These are phyloP conservation scores for Albizia julibrissin DNA, from an alignment of 306 rosid genomes.

Conservation along the genomic window DNA sequence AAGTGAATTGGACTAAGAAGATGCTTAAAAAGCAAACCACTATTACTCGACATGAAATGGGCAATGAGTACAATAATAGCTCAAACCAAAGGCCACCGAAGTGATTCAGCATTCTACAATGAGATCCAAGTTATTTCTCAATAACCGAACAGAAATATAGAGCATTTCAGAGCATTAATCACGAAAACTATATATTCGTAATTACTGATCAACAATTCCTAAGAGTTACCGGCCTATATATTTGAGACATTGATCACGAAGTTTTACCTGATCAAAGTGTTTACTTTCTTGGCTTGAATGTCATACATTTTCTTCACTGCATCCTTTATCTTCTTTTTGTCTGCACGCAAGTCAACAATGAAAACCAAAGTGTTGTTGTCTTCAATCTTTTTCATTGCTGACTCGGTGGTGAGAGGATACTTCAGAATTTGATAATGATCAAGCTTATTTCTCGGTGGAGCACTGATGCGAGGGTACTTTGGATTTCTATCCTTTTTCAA, in stretches of 20 bases:
- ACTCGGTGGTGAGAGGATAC: constrained; percentile 84
- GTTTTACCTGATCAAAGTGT: constrained; percentile 78
- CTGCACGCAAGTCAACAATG: constrained; percentile 82
- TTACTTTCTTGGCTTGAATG: constrained; percentile 85
- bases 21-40: constrained; percentile 19
- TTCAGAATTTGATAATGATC: constrained; percentile 80
- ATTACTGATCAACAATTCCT: background rate
- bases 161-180: background rate
- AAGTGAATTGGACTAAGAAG: background rate
- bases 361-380: constrained; percentile 92
- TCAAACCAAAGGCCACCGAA: background rate
- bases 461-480: constrained; percentile 82
- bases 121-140: background rate
- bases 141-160: background rate
- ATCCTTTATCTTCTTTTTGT: constrained; percentile 87
- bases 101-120: background rate
- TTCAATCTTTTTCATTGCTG: constrained; percentile 89
- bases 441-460: constrained; percentile 83
- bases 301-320: constrained; percentile 89
- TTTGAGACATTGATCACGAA: background rate
- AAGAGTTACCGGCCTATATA: background rate
- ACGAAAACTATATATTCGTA: background rate
- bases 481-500: constrained; percentile 70
- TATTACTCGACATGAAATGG: background rate
- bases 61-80: background rate